Percentiles rank a stretch among this genome's conserved stretches.
Evolutionary conservation across 805 yeast species (phyloP).

Genomic region (Schizosaccharomyces osmophilus): DNA sequence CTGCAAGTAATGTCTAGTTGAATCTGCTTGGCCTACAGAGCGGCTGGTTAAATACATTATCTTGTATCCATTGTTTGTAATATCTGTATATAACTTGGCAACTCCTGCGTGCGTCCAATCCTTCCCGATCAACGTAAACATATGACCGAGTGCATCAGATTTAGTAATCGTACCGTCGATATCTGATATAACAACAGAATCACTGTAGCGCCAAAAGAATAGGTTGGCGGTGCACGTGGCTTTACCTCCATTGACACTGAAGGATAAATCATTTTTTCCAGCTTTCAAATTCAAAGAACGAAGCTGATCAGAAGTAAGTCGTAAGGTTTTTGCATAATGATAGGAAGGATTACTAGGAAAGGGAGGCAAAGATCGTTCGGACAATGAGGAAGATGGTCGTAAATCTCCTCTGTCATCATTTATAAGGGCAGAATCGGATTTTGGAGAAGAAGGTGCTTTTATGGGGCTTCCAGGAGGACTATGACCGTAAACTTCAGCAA

Average conservation of each 20-base stretch:
- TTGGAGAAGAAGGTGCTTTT: not conserved
- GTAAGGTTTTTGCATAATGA: constrained; percentile 53
- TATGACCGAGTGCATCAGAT: constrained; percentile 93
- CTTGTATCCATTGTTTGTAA: constrained; percentile 67
- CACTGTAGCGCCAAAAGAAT: constrained; percentile 58
- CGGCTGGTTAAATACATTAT: constrained; percentile 84
- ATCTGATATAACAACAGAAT: constrained; percentile 86
- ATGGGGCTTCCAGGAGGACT: not conserved
- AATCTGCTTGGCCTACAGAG: constrained; percentile 84
- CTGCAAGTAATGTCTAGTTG: constrained; percentile 59
- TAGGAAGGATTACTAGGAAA: not conserved
- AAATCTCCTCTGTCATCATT: not conserved
- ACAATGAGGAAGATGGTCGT: not conserved
- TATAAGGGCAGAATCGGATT: not conserved
- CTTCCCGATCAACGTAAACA: constrained; percentile 71
- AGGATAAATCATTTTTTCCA: constrained; percentile 59
- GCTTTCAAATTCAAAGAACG: constrained; percentile 42
- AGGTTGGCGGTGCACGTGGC: constrained; percentile 51
- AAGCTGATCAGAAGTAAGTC: constrained; percentile 78
- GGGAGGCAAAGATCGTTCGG: not conserved
- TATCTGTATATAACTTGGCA: constrained; percentile 74
- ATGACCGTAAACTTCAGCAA: not conserved
- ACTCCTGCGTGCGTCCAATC: constrained; percentile 98
- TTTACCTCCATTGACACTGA: constrained; percentile 52
- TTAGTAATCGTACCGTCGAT: constrained; percentile 95